Evolutionary conservation across 164 flowering plant species (phyloP), one percentile per base, ranked within the genome.

Genomic region (Vitis amurensis): DNA sequence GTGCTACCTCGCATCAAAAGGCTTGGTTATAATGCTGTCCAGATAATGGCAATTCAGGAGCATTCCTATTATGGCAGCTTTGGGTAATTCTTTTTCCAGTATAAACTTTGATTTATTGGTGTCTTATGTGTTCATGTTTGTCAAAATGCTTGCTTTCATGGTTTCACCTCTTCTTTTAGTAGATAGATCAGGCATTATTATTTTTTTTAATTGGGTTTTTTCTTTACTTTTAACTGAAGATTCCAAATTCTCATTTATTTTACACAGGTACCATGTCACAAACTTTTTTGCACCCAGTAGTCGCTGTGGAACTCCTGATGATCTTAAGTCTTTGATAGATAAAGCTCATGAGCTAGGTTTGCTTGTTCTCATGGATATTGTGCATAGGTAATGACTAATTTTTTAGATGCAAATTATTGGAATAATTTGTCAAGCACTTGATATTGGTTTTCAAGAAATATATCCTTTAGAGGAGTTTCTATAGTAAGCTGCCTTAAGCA

Each of bases 1-100:
- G 93, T 96, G 53, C 99, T 96, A 71, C 99, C 98, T 69, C 99
- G 98, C 56, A 92, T 96, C 49, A 91, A 96, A 80, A 92, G 47
- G 77, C 97, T 93, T 58, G 99, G 99, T 66, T 96, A 96, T 63
- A 96, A 96, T 87, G 95, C 98, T 76, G 97, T 96, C 72, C 99
- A 96, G 81, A 82, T 96, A 65, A 96, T 96, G 99, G 99, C 99
- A 63, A 88, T 96, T 73, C 99, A 96, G 79, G 99, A 96, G 82
- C 99, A 96, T 71, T 93, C 99, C 61, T 96, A 96, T 74, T 96
- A 96, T 89, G 99, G 90, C 56, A 90, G 99, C 79, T 96, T 96
- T 84, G 99, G 99, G 99, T 93, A 91, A 73, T 27, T 49, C 67
- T 61, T 73, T 51, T 49, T 9, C 12, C 19, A 16, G 4, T 14